Conservation (phyloP, 768 basidiomycete genomes). For the Neoboletus subvelutipes region DNA sequence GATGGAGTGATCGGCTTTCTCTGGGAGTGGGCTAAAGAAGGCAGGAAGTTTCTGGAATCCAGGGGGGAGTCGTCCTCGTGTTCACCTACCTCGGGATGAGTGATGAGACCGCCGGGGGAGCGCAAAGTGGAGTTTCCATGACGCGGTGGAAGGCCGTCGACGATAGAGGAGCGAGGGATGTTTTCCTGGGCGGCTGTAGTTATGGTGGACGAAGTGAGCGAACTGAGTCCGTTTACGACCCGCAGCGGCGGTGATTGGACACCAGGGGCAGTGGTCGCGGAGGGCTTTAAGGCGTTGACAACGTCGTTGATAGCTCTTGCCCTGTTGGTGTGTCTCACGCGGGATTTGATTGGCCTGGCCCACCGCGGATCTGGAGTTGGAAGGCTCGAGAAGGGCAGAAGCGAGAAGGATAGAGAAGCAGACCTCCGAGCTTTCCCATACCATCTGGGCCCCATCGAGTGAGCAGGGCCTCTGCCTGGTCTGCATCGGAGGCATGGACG, state of each 20-base stretch:
- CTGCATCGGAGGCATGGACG: conserved; percentile 88
- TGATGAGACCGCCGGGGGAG: conserved; percentile 58
- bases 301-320: conserved; percentile 76
- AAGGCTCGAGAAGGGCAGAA: conserved; percentile 25
- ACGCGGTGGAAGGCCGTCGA: conserved; percentile 50
- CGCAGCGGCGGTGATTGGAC: conserved; percentile 55
- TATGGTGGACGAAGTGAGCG: conserved; percentile 65
- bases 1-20: conserved; percentile 76
- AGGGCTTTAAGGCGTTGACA: conserved; percentile 65
- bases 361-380: conserved; percentile 71
- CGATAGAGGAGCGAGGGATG: conserved; percentile 42
- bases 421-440: conserved; percentile 84
- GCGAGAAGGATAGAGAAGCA: conserved; percentile 26
- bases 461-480: conserved; percentile 84
- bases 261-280: conserved; percentile 42
- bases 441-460: conserved; percentile 89
- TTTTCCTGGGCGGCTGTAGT: conserved; percentile 79
- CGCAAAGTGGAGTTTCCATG: conserved; percentile 61
- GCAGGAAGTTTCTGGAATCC: conserved; percentile 21
- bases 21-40: conserved; percentile 39
- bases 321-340: conserved; percentile 63
- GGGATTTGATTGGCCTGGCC: conserved; percentile 85
- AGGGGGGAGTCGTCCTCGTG: conserved; percentile 45
- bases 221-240: conserved; percentile 78
- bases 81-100: conserved; percentile 67